Conservation (phyloP, 208 protist species). For the Phytomonas francai region DNA sequence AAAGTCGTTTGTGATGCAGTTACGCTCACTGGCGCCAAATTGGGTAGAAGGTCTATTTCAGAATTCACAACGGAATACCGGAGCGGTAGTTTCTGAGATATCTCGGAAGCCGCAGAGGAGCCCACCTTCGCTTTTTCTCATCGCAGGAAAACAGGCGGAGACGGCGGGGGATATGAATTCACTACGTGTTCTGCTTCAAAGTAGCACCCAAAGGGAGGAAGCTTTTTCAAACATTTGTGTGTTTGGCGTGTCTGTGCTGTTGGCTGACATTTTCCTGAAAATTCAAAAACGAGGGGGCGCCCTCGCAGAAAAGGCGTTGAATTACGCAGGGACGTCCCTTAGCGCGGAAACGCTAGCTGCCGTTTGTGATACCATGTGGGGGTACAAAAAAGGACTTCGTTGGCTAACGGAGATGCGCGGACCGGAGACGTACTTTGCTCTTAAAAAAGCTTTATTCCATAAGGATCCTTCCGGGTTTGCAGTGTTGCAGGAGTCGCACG, state of each 20-base stretch:
- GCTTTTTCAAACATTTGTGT: not conserved
- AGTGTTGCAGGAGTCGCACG: conserved; percentile 34
- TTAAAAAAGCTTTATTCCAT: conserved; percentile 36
- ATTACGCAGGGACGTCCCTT: conserved; percentile 14
- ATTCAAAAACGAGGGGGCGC: not conserved
- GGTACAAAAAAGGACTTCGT: conserved; percentile 16
- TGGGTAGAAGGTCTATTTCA: conserved; percentile 4
- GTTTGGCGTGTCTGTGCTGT: conserved; percentile 2
- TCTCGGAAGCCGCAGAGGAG: not conserved
- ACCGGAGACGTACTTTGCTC: conserved; percentile 38
- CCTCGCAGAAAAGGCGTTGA: not conserved
- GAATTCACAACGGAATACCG: not conserved
- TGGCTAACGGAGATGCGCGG: conserved; percentile 45
- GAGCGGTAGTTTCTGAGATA: not conserved
- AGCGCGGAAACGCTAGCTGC: conserved; percentile 11
- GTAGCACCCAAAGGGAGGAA: not conserved
- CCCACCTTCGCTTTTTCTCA: not conserved
- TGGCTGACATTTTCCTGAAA: conserved; percentile 2
- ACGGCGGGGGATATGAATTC: not conserved
- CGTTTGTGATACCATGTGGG: conserved; percentile 19
- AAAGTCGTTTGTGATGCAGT: not conserved
- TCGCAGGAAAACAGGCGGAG: not conserved
- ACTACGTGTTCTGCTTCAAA: conserved; percentile 1
- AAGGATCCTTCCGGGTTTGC: conserved; percentile 11
- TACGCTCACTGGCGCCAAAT: not conserved